Conservation (phyloP, 2,329 filamentous ascomycete species). For the Curvularia spicifera region DNA sequence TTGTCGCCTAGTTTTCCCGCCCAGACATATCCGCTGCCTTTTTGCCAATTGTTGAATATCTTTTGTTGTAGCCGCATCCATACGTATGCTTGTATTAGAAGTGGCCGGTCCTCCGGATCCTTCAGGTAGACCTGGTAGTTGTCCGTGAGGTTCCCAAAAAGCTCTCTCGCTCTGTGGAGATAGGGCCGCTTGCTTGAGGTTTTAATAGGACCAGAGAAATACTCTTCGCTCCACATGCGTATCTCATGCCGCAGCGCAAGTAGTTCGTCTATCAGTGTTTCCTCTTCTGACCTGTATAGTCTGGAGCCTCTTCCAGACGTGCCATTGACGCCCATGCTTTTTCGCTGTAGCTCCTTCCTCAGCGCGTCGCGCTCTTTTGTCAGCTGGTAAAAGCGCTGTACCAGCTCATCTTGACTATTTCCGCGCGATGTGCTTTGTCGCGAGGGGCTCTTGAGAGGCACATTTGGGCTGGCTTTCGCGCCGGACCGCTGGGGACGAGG, state of each 20-base stretch:
- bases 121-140: slow-evolving; percentile 46
- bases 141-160: slow-evolving; percentile 45
- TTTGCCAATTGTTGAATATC: slow-evolving; percentile 46
- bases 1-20: slow-evolving; percentile 48
- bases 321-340: slow-evolving; percentile 41
- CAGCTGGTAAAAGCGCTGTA: slow-evolving; percentile 48
- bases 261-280: slow-evolving; percentile 45
- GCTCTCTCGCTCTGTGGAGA: slow-evolving; percentile 39
- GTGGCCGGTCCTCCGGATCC: slow-evolving; percentile 39
- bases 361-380: slow-evolving; percentile 48
- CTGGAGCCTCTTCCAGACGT: slow-evolving; percentile 35
- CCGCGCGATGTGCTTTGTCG: slow-evolving; percentile 40
- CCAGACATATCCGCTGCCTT: slow-evolving; percentile 48
- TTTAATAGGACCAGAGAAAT: slow-evolving; percentile 40
- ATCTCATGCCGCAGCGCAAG: slow-evolving; percentile 45
- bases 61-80: slow-evolving; percentile 48
- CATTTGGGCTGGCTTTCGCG: slow-evolving; percentile 33
- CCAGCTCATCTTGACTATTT: slow-evolving; percentile 47
- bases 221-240: slow-evolving; percentile 45
- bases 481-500: slow-evolving; percentile 27
- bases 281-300: slow-evolving; percentile 46
- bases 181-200: slow-evolving; percentile 41
- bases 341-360: slow-evolving; percentile 45
- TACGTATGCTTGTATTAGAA: slow-evolving; percentile 46
- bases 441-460: slow-evolving; percentile 48